phyloP scores from a whole-genome alignment of 176 grass and related monocot species.

The Bonia amplexicaulis region DNA sequence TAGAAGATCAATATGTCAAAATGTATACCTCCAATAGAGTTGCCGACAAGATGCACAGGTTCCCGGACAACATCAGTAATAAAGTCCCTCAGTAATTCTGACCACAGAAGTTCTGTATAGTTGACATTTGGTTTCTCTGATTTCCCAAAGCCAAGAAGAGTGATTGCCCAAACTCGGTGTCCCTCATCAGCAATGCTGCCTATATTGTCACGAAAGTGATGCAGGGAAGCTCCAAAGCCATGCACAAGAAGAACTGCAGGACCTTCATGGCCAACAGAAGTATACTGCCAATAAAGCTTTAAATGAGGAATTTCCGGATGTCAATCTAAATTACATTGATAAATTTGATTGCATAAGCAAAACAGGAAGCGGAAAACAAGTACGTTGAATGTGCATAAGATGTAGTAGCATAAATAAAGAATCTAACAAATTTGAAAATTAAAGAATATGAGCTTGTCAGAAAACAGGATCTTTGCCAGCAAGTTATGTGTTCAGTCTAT shows the following conservation, averaged over 20 bases:
- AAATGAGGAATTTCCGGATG: slow-evolving; percentile 21
- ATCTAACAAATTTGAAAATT: neutral
- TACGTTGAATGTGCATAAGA: neutral
- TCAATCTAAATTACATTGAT: neutral
- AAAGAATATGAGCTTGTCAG: neutral
- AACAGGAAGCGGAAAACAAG: neutral
- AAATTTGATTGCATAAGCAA: slow-evolving; percentile 6
- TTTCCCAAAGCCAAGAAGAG: slow-evolving; percentile 84
- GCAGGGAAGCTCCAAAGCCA: slow-evolving; percentile 92
- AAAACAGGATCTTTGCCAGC: neutral
- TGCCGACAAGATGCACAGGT: slow-evolving; percentile 86
- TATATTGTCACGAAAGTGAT: slow-evolving; percentile 91
- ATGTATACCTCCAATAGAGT: slow-evolving; percentile 84
- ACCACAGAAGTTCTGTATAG: slow-evolving; percentile 89
- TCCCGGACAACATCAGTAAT: slow-evolving; percentile 72
- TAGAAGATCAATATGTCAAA: slow-evolving; percentile 15
- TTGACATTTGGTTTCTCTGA: slow-evolving; percentile 83
- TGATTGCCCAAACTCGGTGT: slow-evolving; percentile 82
- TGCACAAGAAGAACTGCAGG: slow-evolving; percentile 85
- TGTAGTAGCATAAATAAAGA: neutral
- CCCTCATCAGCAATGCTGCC: slow-evolving; percentile 55
- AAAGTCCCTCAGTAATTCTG: slow-evolving; percentile 82
- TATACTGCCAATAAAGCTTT: slow-evolving; percentile 54
- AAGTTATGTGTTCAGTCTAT: neutral
- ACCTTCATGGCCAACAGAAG: slow-evolving; percentile 57